Conservation (phyloP, 176 grass and related monocot genomes). For the Oryza brachyantha region DNA sequence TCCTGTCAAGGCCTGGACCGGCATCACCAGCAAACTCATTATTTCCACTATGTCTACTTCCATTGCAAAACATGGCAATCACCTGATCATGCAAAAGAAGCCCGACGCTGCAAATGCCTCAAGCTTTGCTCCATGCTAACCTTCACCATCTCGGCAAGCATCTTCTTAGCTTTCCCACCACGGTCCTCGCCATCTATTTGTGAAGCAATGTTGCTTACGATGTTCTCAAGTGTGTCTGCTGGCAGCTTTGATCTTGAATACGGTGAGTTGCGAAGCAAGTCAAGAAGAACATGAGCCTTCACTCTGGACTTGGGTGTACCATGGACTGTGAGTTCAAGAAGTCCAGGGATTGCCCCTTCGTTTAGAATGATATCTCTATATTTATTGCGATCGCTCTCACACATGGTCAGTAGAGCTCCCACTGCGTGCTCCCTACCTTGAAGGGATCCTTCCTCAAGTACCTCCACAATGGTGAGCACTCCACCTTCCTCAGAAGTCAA, state of each 20-base stretch:
- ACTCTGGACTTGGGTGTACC: slow-evolving; percentile 67
- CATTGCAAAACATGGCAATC: slow-evolving; percentile 31
- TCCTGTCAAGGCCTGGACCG: slow-evolving; percentile 57
- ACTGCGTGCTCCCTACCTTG: slow-evolving; percentile 75
- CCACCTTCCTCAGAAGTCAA: slow-evolving; percentile 64
- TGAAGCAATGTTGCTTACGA: slow-evolving; percentile 80
- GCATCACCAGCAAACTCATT: slow-evolving; percentile 56
- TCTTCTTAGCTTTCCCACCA: slow-evolving; percentile 75
- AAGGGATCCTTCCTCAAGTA: slow-evolving; percentile 85
- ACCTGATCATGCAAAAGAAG: slow-evolving; percentile 50
- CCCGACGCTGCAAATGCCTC: slow-evolving; percentile 86
- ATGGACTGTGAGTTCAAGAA: slow-evolving; percentile 83
- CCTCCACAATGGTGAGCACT: slow-evolving; percentile 76
- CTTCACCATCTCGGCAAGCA: slow-evolving; percentile 93
- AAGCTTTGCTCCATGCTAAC: slow-evolving; percentile 98
- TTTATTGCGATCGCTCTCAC: slow-evolving; percentile 62
- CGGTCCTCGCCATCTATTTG: slow-evolving; percentile 75
- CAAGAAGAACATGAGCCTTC: slow-evolving; percentile 70
- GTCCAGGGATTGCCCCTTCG: slow-evolving; percentile 82
- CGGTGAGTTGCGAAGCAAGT: slow-evolving; percentile 60
- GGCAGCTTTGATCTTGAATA: slow-evolving; percentile 50
- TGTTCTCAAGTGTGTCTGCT: slow-evolving; percentile 69
- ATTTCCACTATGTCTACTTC: slow-evolving; percentile 34
- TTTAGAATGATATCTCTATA: slow-evolving; percentile 75
- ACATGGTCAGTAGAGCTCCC: slow-evolving; percentile 69